These are phyloP conservation scores for Begonia loranthoides DNA, from an alignment of 306 rosid genomes.

Conservation along the genomic window DNA sequence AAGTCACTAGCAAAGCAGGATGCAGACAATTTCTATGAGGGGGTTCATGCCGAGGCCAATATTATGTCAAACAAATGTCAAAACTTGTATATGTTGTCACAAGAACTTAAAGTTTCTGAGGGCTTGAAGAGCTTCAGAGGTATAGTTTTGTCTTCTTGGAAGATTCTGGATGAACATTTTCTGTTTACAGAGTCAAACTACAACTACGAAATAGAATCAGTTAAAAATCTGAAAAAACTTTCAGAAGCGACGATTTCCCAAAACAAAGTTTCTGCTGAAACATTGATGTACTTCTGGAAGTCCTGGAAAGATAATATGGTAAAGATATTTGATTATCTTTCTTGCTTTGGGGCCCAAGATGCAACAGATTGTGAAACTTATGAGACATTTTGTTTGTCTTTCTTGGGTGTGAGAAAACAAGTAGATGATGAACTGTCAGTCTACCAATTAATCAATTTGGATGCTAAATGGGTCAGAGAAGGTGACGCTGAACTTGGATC, in stretches of 20 bases:
- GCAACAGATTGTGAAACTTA: conserved; percentile 6
- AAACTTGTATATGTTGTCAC: conserved; percentile 7
- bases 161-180: conserved; percentile 35
- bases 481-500: conserved; percentile 9
- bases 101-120: conserved; percentile 19
- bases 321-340: conserved; percentile 17
- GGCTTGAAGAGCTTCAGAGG: conserved; percentile 18
- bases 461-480: conserved; percentile 37
- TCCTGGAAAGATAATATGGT: conserved; percentile 36
- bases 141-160: conserved; percentile 28
- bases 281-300: conserved; percentile 39
- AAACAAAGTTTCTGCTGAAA: conserved; percentile 25
- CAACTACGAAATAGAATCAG: conserved; percentile 16
- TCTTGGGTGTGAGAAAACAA: conserved; percentile 28
- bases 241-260: conserved; percentile 16
- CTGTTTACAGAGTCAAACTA: conserved; percentile 17
- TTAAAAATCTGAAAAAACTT: conserved; percentile 7
- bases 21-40: conserved; percentile 14
- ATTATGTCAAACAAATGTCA: conserved; percentile 20
- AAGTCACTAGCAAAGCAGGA: conserved; percentile 22
- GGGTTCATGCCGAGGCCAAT: conserved; percentile 25
- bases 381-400: conserved; percentile 28
- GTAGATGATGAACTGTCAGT: conserved; percentile 4
- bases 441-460: conserved; percentile 24
- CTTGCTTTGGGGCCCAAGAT: conserved; percentile 16